A percentile compares a stretch with the other conserved stretches of the same genome.
phyloP scores from a whole-genome alignment of 345 rosid genomes.

The Cardiospermum halicacabum region DNA sequence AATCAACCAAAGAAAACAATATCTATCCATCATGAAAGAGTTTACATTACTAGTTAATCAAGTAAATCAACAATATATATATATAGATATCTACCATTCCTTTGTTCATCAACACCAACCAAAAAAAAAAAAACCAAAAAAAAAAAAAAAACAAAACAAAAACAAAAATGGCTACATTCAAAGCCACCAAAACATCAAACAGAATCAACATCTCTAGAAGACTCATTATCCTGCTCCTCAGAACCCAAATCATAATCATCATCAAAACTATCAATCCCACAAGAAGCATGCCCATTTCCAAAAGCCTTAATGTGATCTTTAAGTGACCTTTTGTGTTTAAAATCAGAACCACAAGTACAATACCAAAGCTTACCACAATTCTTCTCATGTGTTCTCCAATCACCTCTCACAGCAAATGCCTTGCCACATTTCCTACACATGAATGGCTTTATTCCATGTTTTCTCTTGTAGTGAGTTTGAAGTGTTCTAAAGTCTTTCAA shows the following conservation, averaged over 20 bases:
- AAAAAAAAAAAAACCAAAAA: not conserved
- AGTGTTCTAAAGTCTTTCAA: slow-evolving; percentile 97
- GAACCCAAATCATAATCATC: slow-evolving; percentile 75
- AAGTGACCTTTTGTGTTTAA: slow-evolving; percentile 93
- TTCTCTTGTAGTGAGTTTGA: slow-evolving; percentile 96
- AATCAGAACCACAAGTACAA: slow-evolving; percentile 92
- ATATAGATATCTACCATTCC: no score
- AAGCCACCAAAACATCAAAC: slow-evolving; percentile 12
- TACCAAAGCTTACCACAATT: slow-evolving; percentile 97
- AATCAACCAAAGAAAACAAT: no score
- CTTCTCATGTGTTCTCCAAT: slow-evolving; percentile 99
- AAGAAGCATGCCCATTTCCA: slow-evolving; percentile 76
- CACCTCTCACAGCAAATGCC: slow-evolving; percentile 91
- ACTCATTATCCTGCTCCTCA: slow-evolving; percentile 59
- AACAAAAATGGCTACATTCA: not conserved
- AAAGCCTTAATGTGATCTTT: slow-evolving; percentile 90
- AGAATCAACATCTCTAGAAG: slow-evolving; percentile 24
- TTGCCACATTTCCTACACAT: slow-evolving; percentile 93
- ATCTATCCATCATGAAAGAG: no score
- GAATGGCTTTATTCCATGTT: slow-evolving; percentile 91
- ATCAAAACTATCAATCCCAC: slow-evolving; percentile 55
- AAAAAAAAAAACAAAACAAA: not conserved
- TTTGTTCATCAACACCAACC: not conserved
- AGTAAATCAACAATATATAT: no score
- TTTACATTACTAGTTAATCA: no score